Base-by-base conservation (phyloP, 495 filamentous ascomycete species). In the Filosporella fistucella region DNA sequence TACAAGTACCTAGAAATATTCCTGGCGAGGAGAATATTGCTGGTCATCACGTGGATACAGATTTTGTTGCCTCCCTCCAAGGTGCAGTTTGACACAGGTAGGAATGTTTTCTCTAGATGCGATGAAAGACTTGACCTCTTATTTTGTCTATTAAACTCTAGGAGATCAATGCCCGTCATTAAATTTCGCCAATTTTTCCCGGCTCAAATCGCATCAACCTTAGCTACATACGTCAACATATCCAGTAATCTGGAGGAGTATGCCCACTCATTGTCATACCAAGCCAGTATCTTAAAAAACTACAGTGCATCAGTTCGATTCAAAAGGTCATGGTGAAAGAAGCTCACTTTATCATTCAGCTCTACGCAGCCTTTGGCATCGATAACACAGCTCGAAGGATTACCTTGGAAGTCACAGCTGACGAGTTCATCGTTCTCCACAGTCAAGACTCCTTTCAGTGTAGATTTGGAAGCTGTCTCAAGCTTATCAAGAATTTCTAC, bases 131-230 rank as follows among this genome's bases (percentile, higher is more conserved):
- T n/a, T n/a, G n/a, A n/a, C n/a, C n/a, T n/a, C n/a, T n/a, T n/a
- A n/a, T n/a, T n/a, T n/a, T n/a, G n/a, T n/a, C n/a, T n/a, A n/a
- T n/a, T n/a, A n/a, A n/a, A n/a, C n/a, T n/a, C n/a, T n/a, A n/a
- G n/a, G n/a, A n/a, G n/a, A n/a, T n/a, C n/a, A n/a, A n/a, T n/a
- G n/a, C 32, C n/a, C 4, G 4, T 35, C 18, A 14, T 5, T 35
- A 6, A n/a, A 4, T 35, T 35, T 30, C n/a, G 28, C 8, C 28
- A 30, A 35, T 14, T 5, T 35, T 17, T 35, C 12, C 12, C n/a
- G n/a, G 4, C 12, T 14, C 12, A 13, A 4, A 5, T 35, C 12
- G 32, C n/a, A n/a, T 42, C 39, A 25, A 25, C 20, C 12, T 85
- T 49, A 10, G 46, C 21, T 21, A 49, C 34, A 30, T 32, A 41